Conservation (phyloP, 805 yeast genomes). For the Cyberlindnera bimundalis region DNA sequence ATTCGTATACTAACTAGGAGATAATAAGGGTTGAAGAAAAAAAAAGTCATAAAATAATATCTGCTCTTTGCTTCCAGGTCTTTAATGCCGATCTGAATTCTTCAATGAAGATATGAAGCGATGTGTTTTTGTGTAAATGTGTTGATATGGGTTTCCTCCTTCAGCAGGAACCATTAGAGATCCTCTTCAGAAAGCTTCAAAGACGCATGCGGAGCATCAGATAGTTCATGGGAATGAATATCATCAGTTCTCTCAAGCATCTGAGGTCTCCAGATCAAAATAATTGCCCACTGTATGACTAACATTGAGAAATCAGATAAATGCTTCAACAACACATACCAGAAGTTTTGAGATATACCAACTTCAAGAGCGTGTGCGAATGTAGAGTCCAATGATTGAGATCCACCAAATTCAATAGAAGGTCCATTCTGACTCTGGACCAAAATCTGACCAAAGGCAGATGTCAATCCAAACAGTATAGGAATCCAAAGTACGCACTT, state of each 20-base stretch:
- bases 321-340: conserved; percentile 14
- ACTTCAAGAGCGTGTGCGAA: too few species aligned
- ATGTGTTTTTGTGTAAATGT: too few species aligned
- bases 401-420: background rate
- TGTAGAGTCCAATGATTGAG: too few species aligned
- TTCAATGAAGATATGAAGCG: too few species aligned
- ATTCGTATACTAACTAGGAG: too few species aligned
- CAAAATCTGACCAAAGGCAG: background rate
- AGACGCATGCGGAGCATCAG: conserved; percentile 8
- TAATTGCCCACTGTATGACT: conserved; percentile 13
- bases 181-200: conserved; percentile 3
- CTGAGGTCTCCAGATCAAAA: conserved; percentile 13
- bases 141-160: too few species aligned
- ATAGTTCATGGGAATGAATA: conserved; percentile 12
- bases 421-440: background rate
- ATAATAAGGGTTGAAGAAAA: too few species aligned
- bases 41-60: too few species aligned
- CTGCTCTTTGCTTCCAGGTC: too few species aligned
- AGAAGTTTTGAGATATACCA: conserved; percentile 13
- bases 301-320: conserved; percentile 15
- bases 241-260: conserved; percentile 16
- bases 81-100: too few species aligned
- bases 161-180: too few species aligned
- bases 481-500: conserved; percentile 12
- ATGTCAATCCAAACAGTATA: background rate